A percentile compares a stretch with the other conserved stretches of the same genome.
These are phyloP conservation scores for Chrysosporium keratinophilum DNA, from an alignment of 2,329 filamentous ascomycete species.

Conservation along the genomic window DNA sequence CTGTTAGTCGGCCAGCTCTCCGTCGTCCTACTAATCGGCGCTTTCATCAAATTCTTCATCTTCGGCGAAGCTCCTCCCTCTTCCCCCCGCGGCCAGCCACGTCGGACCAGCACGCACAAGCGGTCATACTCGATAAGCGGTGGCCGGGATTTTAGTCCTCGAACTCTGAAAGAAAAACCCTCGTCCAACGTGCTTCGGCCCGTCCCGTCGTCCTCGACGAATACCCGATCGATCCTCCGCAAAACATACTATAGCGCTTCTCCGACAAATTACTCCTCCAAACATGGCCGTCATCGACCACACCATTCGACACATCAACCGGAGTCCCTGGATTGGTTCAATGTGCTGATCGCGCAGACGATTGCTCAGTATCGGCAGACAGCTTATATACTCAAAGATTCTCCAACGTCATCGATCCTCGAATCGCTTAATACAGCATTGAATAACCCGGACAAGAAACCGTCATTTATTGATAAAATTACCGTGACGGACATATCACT, in stretches of 20 bases:
- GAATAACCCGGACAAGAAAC: conserved; percentile 76
- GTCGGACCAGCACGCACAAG: conserved; percentile 68
- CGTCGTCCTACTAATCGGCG: conserved; percentile 78
- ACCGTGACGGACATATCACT: conserved; percentile 86
- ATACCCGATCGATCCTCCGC: conserved; percentile 64
- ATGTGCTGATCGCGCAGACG: conserved; percentile 90
- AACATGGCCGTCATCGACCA: conserved; percentile 34
- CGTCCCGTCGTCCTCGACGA: conserved; percentile 71
- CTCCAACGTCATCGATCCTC: conserved; percentile 53
- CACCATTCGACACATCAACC: conserved; percentile 73
- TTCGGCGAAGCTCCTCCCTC: conserved; percentile 86
- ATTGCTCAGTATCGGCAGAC: conserved; percentile 92
- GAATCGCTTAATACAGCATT: conserved; percentile 72
- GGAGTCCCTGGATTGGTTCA: conserved; percentile 97
- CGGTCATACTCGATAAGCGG: conserved; percentile 55
- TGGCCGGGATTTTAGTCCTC: conserved; percentile 35
- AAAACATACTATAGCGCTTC: conserved; percentile 88
- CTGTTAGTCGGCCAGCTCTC: conserved; percentile 88
- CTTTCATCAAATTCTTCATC: conserved; percentile 99
- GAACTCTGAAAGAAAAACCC: conserved; percentile 35
- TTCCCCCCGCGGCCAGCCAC: conserved; percentile 65
- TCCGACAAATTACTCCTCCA: conserved; percentile 30
- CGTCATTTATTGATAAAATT: conserved; percentile 88
- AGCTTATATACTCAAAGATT: conserved; percentile 70
- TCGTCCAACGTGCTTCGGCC: conserved; percentile 62